phyloP scores from a whole-genome alignment of 495 filamentous ascomycete species.

The Hypomontagnella monticulosa region DNA sequence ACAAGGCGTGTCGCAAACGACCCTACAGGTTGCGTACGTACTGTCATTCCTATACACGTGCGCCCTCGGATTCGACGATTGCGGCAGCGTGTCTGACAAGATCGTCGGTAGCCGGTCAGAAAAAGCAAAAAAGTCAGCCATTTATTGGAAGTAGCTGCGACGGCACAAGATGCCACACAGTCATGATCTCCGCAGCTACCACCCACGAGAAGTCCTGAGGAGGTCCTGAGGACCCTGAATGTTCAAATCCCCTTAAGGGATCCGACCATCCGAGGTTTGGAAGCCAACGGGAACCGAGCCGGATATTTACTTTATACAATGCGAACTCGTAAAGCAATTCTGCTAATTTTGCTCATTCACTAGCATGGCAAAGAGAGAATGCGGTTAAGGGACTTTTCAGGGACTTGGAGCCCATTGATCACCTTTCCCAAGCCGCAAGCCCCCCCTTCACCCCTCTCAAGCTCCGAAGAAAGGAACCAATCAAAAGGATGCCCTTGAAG shows the following conservation, averaged over 20 bases:
- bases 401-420: too few relatives aligned
- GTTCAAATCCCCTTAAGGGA: slow-evolving; percentile 17
- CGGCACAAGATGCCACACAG: slow-evolving; percentile 8
- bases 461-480: slow-evolving; percentile 23
- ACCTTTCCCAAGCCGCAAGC: neutral
- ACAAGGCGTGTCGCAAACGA: slow-evolving; percentile 19
- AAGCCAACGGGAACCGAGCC: slow-evolving; percentile 4
- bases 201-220: neutral
- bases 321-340: too few relatives aligned
- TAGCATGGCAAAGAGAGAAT: too few relatives aligned
- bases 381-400: too few relatives aligned
- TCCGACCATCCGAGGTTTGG: slow-evolving; percentile 30
- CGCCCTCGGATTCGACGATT: slow-evolving; percentile 11
- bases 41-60: slow-evolving; percentile 11
- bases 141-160: slow-evolving; percentile 11
- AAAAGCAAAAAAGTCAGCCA: slow-evolving; percentile 13
- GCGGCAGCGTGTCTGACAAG: slow-evolving; percentile 35
- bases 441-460: slow-evolving; percentile 9
- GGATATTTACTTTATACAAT: neutral
- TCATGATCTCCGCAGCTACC: neutral
- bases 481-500: slow-evolving; percentile 19
- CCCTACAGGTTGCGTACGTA: neutral
- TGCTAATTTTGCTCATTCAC: too few relatives aligned
- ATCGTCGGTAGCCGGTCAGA: slow-evolving; percentile 39
- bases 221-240: neutral